phyloP scores from a whole-genome alignment of 2,329 filamentous ascomycete genomes.

The Tympanopsis confertula region DNA sequence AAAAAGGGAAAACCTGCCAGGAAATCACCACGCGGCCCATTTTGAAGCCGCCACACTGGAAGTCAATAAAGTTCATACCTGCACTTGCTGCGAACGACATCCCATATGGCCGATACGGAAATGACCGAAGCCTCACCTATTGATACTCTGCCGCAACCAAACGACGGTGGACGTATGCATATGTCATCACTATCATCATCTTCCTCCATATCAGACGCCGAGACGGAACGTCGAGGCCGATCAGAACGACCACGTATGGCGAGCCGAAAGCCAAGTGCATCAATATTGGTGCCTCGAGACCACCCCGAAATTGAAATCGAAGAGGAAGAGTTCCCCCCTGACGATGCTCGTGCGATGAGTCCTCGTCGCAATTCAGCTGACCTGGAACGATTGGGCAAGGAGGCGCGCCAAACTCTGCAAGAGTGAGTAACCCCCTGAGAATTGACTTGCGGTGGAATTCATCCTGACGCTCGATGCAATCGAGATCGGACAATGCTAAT shows the following conservation, averaged over 20 bases:
- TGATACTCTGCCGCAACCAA: neutral
- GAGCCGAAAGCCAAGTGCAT: slow-evolving; percentile 42
- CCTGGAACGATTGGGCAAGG: slow-evolving; percentile 47
- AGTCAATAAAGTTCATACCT: no score
- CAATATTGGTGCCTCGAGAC: slow-evolving; percentile 45
- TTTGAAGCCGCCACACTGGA: no score
- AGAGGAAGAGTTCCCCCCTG: slow-evolving; percentile 48
- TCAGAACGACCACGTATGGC: slow-evolving; percentile 37
- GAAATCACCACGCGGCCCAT: no score
- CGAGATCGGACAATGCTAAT: neutral
- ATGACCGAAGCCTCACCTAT: neutral
- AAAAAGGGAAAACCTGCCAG: no score
- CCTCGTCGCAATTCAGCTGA: slow-evolving; percentile 52
- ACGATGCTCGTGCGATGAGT: slow-evolving; percentile 56
- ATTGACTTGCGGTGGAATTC: no score
- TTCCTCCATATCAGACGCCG: slow-evolving; percentile 32
- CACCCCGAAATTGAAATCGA: slow-evolving; percentile 42
- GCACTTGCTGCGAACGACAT: no score
- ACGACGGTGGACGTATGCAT: neutral
- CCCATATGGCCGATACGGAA: no score
- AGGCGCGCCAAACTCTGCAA: slow-evolving; percentile 45
- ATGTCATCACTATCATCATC: slow-evolving; percentile 19
- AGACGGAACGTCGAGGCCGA: slow-evolving; percentile 26
- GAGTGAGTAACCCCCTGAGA: slow-evolving; percentile 35
- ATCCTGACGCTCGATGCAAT: neutral